Evolutionary conservation across 805 yeast species (phyloP), one percentile per base, ranked within the genome.

Genomic region (Monosporozyma aerobia): DNA sequence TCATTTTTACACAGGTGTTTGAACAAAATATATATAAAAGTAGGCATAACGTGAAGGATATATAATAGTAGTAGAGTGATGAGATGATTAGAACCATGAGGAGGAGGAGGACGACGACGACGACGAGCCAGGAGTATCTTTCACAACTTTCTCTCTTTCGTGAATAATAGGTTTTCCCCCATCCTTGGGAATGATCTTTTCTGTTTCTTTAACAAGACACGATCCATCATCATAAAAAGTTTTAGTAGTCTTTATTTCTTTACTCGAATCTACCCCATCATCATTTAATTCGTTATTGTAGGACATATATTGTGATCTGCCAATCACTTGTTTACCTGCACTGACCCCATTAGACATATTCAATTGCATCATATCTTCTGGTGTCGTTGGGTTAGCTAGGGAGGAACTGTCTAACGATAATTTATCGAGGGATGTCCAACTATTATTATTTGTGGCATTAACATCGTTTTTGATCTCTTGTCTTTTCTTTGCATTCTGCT

Each of bases 401-500:
- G 29, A 14, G 1, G 10, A 23, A 19, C 19, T 19, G 19, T 19
- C 19, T 19, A 19, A 19, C 19, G 19, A 19, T 19, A 19, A 19
- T 32, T 33, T 22, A 23, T 23, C 25, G 4, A 23, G 6, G 7
- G 29, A 14, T 14, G 10, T 4, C 45, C 45, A 43, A n/a, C 6
- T 35, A 14, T 35, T 35, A 35, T 14, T 35, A 43, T 19, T 19
- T 19, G 1, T 39, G 44, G 10, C 41, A 23, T 16, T 51, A 33
- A 14, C 43, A 16, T 19, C 39, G n/a, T 43, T 10, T 44, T 37
- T 25, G 44, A 27, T 50, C 48, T 49, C 47, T 75, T 73, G 48
- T 67, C 60, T n/a, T 73, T 60, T n/a, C 73, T 60, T 51, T 73
- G 72, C 50, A 69, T 73, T 80, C 81, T 81, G 43, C 73, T 70